Conservation (phyloP, 1,284 basidiomycete species). For the Cryptococcus depauperatus region DNA sequence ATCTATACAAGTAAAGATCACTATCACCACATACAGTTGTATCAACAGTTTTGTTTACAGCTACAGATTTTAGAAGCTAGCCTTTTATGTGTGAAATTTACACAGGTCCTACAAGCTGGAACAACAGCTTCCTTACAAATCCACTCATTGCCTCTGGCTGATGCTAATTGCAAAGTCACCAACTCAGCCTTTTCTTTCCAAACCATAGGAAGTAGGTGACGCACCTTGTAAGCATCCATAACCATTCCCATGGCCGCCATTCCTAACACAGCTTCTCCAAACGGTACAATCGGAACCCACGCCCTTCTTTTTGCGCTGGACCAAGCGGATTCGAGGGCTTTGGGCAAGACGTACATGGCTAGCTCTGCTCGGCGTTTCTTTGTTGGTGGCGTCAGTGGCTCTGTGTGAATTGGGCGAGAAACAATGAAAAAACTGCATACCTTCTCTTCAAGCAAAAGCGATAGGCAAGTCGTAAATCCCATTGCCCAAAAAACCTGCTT, state of each 20-base stretch:
- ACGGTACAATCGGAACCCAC: constrained; percentile 59
- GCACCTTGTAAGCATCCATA: constrained; percentile 58
- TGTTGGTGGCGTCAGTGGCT: neutral
- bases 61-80: too few relatives aligned
- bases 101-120: constrained; percentile 79
- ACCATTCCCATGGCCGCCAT: constrained; percentile 81
- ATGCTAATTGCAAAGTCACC: constrained; percentile 66
- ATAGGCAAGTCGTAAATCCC: constrained; percentile 67
- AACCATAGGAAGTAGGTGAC: constrained; percentile 4
- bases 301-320: constrained; percentile 65
- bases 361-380: constrained; percentile 44
- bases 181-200: neutral
- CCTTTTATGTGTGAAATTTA: constrained; percentile 9
- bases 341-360: constrained; percentile 93
- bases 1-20: too few relatives aligned
- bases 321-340: constrained; percentile 82
- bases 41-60: too few relatives aligned
- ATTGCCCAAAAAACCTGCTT: constrained; percentile 66
- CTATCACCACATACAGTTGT: too few relatives aligned
- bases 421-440: constrained; percentile 20
- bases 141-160: constrained; percentile 82
- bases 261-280: constrained; percentile 60
- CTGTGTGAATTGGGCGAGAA: neutral
- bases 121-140: constrained; percentile 74
- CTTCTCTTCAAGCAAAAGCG: constrained; percentile 80